Evolutionary conservation across 805 yeast genomes (phyloP).

Genomic region (Candida odintsovae): DNA sequence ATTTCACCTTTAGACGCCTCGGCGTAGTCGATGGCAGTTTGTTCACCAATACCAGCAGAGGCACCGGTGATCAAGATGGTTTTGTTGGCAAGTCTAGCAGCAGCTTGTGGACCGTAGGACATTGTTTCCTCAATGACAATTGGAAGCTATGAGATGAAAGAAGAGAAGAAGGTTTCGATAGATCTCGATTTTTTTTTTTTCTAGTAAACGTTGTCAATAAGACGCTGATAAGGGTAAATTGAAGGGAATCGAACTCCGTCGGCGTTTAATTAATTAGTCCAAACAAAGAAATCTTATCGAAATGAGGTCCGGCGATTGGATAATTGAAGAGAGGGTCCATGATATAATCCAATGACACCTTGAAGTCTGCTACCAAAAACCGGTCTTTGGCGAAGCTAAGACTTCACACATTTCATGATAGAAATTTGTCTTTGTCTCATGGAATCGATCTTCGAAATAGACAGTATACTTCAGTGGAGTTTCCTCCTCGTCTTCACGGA

Average conservation of each 20-base stretch:
- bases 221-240: neutral
- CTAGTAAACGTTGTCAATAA: neutral
- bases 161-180: neutral
- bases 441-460: neutral
- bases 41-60: slow-evolving; percentile 90
- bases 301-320: neutral
- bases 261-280: neutral
- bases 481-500: neutral
- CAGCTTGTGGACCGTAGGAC: slow-evolving; percentile 71
- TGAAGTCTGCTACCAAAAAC: neutral
- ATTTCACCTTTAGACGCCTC: slow-evolving; percentile 64
- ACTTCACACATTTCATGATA: neutral
- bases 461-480: neutral
- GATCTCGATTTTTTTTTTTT: neutral
- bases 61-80: slow-evolving; percentile 91
- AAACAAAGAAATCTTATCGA: neutral
- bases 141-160: neutral
- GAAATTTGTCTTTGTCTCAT: neutral
- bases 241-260: neutral
- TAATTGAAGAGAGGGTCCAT: neutral
- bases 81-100: slow-evolving; percentile 75
- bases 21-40: slow-evolving; percentile 86
- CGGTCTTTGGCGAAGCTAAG: neutral
- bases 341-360: neutral
- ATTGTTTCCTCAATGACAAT: neutral